Evolutionary conservation across 768 basidiomycete species (phyloP), one percentile per base, ranked within the genome.

Genomic region (Amanita fuliginea): DNA sequence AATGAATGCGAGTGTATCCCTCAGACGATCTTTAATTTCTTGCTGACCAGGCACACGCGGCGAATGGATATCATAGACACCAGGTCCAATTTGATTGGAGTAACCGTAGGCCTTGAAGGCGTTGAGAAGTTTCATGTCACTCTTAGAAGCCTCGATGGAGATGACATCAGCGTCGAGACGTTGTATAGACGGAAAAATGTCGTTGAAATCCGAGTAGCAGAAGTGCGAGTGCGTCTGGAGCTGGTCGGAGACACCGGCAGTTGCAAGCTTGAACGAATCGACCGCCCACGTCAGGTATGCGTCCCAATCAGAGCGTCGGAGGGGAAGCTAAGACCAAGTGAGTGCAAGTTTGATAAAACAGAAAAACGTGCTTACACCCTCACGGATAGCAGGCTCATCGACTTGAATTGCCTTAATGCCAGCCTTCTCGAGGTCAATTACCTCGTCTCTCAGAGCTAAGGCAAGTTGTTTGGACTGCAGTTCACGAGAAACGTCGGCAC

Each of bases 171-270:
- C 93, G 60, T 99, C 96, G 53, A 99, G 85, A 56, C 85, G 82
- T 68, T 94, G 85, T 64, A 98, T 96, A 53, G 89, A 94, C 26
- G 88, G 82, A 88, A 97, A 97, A 72, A 97, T 97, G 65, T 96
- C 91, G 71, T 86, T 89, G 64, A 97, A 98, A 75, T 97, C 94
- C 50, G 94, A 97, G 75, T 92, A 94, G 75, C 92, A 95, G 80
- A 95, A 95, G 78, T 99, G 96, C 45, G 93, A 97, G 76, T 97
- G 95, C 59, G 93, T 92, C 72, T 98, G 95, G 60, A 91, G 88
- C 53, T 81, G 75, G 65, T 98, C 86, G 62, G 79, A 79, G 60
- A 98, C 96, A 67, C 95, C 96, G 16, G 96, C 90, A 52, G 95
- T 98, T 45, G 96, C 73, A 54, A 98, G 83, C 71, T 93, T 93